phyloP scores from a whole-genome alignment of 2,329 filamentous ascomycete species.

The Simplicillium aogashimaense region DNA sequence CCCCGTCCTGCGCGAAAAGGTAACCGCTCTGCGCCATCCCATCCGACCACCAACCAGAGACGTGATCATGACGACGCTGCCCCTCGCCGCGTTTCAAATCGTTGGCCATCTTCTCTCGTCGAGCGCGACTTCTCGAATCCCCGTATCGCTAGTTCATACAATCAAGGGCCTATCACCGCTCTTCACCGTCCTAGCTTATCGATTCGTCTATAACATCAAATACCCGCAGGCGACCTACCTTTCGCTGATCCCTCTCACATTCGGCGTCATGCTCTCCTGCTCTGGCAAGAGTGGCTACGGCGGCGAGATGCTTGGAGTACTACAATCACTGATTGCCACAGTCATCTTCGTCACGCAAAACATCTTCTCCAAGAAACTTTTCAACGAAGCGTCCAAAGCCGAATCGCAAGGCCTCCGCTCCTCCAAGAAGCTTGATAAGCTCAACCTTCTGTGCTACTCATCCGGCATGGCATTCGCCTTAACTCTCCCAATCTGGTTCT shows the following conservation, averaged over 20 bases:
- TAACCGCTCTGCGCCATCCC: slow-evolving; percentile 75
- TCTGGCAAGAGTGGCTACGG: slow-evolving; percentile 70
- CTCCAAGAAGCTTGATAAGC: slow-evolving; percentile 81
- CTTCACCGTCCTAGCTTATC: slow-evolving; percentile 90
- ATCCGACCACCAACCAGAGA: slow-evolving; percentile 74
- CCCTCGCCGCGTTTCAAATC: slow-evolving; percentile 85
- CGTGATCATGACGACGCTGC: slow-evolving; percentile 79
- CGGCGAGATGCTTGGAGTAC: slow-evolving; percentile 80
- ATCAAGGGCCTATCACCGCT: slow-evolving; percentile 96
- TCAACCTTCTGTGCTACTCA: slow-evolving; percentile 96
- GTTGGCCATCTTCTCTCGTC: slow-evolving; percentile 89
- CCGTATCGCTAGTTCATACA: slow-evolving; percentile 93
- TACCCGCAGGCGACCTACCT: slow-evolving; percentile 83
- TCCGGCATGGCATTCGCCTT: slow-evolving; percentile 84
- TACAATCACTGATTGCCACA: slow-evolving; percentile 82
- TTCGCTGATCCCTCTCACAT: slow-evolving; percentile 79
- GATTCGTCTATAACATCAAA: slow-evolving; percentile 76
- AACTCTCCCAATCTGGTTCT: slow-evolving; percentile 86
- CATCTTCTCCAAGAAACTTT: slow-evolving; percentile 95
- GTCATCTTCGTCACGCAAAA: slow-evolving; percentile 96
- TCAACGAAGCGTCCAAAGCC: slow-evolving; percentile 83
- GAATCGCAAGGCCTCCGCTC: slow-evolving; percentile 61
- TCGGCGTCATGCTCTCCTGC: slow-evolving; percentile 94
- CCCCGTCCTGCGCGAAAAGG: slow-evolving; percentile 55
- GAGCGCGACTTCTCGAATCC: slow-evolving; percentile 87